These are phyloP conservation scores for Mycena vitilis DNA, from an alignment of 768 basidiomycete species.

Conservation along the genomic window DNA sequence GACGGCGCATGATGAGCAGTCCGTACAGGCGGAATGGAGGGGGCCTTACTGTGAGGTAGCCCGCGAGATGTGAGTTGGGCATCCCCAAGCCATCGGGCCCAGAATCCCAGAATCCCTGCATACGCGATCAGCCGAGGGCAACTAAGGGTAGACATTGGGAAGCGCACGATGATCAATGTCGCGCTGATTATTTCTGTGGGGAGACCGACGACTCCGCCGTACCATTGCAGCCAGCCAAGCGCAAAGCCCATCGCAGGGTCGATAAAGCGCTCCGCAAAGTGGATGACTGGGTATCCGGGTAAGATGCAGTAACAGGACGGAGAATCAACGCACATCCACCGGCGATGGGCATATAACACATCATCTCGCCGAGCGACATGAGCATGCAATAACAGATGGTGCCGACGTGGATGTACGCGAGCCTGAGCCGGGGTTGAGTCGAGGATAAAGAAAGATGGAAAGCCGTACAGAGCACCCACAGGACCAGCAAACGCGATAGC, in stretches of 20 bases:
- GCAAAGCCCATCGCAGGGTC: conserved; percentile 61
- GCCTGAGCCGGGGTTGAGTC: conserved; percentile 7
- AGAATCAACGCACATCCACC: conserved; percentile 21
- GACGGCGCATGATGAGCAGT: conserved; percentile 1
- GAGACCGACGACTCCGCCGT: conserved; percentile 51
- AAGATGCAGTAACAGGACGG: neutral
- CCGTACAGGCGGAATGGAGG: conserved; percentile 34
- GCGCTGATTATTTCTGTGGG: conserved; percentile 67
- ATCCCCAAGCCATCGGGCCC: conserved; percentile 28
- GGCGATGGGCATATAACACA: conserved; percentile 36
- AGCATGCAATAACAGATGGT: conserved; percentile 47
- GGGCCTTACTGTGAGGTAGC: conserved; percentile 27
- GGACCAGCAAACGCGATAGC: conserved; percentile 65
- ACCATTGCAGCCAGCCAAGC: conserved; percentile 56
- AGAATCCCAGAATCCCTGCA: conserved; percentile 50
- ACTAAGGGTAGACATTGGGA: too few relatives aligned
- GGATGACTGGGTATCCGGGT: conserved; percentile 59
- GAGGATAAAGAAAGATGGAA: neutral
- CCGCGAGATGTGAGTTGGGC: conserved; percentile 24
- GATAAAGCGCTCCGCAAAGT: conserved; percentile 63
- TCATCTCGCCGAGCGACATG: conserved; percentile 54
- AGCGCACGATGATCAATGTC: conserved; percentile 52
- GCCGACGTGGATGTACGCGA: conserved; percentile 61
- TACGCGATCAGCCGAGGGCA: too few relatives aligned
- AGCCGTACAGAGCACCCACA: conserved; percentile 52